Evolutionary conservation across 176 grass and related monocot genomes (phyloP), one percentile per base, ranked within the genome.

Genomic region (Ensete glaucum): DNA sequence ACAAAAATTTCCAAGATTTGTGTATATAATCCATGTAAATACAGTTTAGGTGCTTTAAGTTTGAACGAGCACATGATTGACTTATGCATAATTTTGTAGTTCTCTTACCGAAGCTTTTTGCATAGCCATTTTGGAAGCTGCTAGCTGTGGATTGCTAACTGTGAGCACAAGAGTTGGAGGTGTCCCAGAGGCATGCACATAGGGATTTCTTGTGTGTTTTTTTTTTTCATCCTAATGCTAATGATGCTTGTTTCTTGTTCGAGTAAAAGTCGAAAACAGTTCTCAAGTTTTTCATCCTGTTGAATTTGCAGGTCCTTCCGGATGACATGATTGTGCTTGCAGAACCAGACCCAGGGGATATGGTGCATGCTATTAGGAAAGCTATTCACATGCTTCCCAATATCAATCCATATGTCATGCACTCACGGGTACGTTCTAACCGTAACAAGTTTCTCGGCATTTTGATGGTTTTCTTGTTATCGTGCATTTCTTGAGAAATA

Each of bases 271-370:
- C 8, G 3, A 43, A 43, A 43, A 43, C 34, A 43, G 34, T 22
- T 23, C 2, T 8, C 4, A 59, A 3, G 9, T 22, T 49, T 49
- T 34, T 49, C 24, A 20, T 34, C 23, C 58, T 76, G 0, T 71
- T 64, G 78, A 15, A 13, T 73, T 81, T 81, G 63, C 75, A 97
- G 93, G 93, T 97, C 88, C 75, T 97, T 79, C 93, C 93, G 68
- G 93, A 97, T 77, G 93, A 92, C 77, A 97, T 97, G 93, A 77
- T 97, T 87, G 93, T 97, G 64, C 90, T 92, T 76, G 89, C 93
- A 50, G 83, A 92, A 74, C 93, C 93, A 54, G 81, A 78, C 76
- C 93, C 90, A 75, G 69, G 77, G 72, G 93, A 97, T 84, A 92
- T 97, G 90, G 87, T 97, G 63, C 56, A 64, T 78, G 93, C 93